Evolutionary conservation across 2,329 filamentous ascomycete species (phyloP).

Genomic region (Fusarium camptoceras): DNA sequence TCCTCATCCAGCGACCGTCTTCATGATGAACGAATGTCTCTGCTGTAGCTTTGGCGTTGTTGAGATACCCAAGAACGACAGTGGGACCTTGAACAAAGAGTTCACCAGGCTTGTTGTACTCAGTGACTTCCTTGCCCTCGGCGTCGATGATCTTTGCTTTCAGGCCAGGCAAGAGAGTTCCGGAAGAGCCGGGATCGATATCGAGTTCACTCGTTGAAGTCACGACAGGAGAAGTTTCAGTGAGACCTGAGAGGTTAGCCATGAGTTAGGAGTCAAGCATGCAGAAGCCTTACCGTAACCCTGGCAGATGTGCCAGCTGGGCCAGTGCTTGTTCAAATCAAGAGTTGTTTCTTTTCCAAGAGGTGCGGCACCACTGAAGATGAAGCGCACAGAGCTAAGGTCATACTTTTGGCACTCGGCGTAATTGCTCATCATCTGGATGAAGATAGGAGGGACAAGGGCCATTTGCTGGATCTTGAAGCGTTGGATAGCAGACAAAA

Average conservation of each 20-base stretch:
- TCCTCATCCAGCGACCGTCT: conserved; percentile 81
- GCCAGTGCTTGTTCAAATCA: conserved; percentile 70
- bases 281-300: conserved; percentile 69
- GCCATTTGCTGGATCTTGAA: conserved; percentile 76
- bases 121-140: conserved; percentile 76
- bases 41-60: conserved; percentile 84
- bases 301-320: conserved; percentile 74
- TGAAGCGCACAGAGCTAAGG: conserved; percentile 70
- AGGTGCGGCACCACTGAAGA: conserved; percentile 82
- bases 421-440: conserved; percentile 75
- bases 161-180: conserved; percentile 72
- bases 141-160: conserved; percentile 72
- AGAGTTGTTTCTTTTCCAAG: conserved; percentile 76
- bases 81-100: conserved; percentile 81
- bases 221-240: conserved; percentile 78
- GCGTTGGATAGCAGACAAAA: conserved; percentile 72
- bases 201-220: conserved; percentile 68
- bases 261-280: rapidly evolving
- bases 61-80: conserved; percentile 84
- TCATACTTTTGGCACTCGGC: conserved; percentile 72
- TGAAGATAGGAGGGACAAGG: conserved; percentile 83
- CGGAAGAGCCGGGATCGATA: conserved; percentile 75
- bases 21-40: conserved; percentile 79
- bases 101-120: conserved; percentile 80
- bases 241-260: conserved; percentile 65